These are phyloP conservation scores for Chimonanthus salicifolius DNA, from an alignment of 164 flowering plant species.

Conservation along the genomic window DNA sequence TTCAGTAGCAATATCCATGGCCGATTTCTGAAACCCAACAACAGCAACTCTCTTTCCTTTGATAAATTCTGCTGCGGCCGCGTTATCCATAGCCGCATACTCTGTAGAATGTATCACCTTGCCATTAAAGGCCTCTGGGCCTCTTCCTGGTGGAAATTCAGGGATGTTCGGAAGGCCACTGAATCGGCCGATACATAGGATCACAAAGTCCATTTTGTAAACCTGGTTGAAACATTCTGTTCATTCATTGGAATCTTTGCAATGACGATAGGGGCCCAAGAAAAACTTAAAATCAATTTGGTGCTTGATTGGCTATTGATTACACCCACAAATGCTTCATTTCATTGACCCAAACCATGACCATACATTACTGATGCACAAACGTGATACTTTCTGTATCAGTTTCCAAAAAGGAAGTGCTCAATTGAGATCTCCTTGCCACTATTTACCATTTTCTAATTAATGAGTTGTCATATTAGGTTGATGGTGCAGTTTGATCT, in stretches of 20 bases:
- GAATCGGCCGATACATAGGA: slow-evolving; percentile 47
- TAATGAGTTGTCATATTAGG: no score
- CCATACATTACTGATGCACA: no score
- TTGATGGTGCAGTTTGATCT: no score
- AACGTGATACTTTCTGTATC: no score
- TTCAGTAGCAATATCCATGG: slow-evolving; percentile 42
- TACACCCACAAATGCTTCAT: not conserved
- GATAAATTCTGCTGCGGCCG: slow-evolving; percentile 26
- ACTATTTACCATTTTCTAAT: no score
- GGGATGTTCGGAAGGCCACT: slow-evolving; percentile 51
- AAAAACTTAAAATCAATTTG: not conserved
- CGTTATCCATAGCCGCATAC: slow-evolving; percentile 44
- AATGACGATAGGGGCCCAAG: not conserved
- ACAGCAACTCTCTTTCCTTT: slow-evolving; percentile 35
- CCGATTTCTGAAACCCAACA: slow-evolving; percentile 50
- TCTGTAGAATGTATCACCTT: slow-evolving; percentile 56
- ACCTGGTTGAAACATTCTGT: slow-evolving; percentile 8
- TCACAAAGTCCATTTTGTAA: slow-evolving; percentile 35
- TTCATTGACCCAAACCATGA: not conserved
- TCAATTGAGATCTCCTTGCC: no score
- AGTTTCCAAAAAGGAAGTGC: no score
- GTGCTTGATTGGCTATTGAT: not conserved
- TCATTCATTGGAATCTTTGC: no score
- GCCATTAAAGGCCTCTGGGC: slow-evolving; percentile 46
- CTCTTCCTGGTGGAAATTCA: slow-evolving; percentile 29